Base-by-base conservation (phyloP, 2,329 filamentous ascomycete genomes). In the Didymella keratinophila region DNA sequence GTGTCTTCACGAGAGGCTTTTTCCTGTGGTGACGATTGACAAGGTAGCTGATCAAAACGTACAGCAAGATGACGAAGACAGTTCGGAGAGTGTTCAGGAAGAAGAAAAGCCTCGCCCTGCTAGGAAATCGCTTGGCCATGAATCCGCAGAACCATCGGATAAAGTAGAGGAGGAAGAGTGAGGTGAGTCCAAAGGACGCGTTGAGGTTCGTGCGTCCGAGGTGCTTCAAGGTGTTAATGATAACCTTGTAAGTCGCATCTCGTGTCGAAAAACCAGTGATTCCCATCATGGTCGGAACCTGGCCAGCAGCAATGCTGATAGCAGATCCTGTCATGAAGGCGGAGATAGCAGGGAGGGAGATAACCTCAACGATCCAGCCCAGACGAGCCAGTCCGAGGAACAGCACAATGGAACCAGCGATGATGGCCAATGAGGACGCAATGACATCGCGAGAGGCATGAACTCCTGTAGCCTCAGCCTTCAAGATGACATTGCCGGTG, bases 321-420 rank as follows among this genome's bases (percentile, higher is more conserved):
- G 95, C 93, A 4, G 94, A 97, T 2, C 95, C 95, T 0, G 95
- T 98, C 93, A 98, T 98, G 82, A 97, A 99, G 4, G 95, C 93
- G 0, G 92, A 93, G 51, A 98, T 91, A 0, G 93, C 92, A 2
- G 93, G 89, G 47, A 98, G 85, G 1, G 95, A 91, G 70, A 99
- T 98, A 70, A 98, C 85, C 65, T 99, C 93, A 42, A 98, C 93
- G 47, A 99, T 89, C 87, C 93, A 97, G 9, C 95, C 95, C 42
- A 89, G 84, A 34, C 94, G 88, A 36, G 91, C 80, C 3, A 97
- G 80, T 6, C 95, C 95, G 57, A 98, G 85, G 66, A 89, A 87
- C 47, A 90, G 83, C 36, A 98, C 91, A 58, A 98, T 91, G 30
- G 83, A 84, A 39, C 95, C 95, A 5, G 86, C 84, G 60, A 98